Conservation (phyloP, 208 protist species). For the Acanthamoeba royreba region DNA sequence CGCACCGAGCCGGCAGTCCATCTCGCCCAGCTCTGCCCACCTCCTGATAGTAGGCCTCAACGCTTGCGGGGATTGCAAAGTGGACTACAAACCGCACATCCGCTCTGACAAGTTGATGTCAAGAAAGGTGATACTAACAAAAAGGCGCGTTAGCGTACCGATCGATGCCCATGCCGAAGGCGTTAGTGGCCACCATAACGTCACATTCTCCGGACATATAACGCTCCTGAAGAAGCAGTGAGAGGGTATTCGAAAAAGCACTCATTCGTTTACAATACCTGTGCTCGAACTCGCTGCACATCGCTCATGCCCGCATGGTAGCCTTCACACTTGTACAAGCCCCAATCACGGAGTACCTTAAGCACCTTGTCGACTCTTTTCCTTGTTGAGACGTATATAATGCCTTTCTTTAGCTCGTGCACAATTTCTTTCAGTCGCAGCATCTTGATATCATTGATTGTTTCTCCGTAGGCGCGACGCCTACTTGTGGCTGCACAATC, state of each 20-base stretch:
- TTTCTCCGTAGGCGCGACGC: not conserved
- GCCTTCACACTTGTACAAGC: not conserved
- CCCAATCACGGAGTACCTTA: not conserved
- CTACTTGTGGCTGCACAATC: not conserved
- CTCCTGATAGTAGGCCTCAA: slow-evolving; percentile 40
- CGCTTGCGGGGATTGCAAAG: not conserved
- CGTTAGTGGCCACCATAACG: slow-evolving; percentile 8
- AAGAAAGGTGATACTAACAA: not conserved
- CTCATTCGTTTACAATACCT: not conserved
- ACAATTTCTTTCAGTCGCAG: slow-evolving; percentile 8
- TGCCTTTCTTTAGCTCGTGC: slow-evolving; percentile 10
- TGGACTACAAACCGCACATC: slow-evolving; percentile 32
- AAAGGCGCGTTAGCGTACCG: not conserved
- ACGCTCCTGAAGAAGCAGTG: not conserved
- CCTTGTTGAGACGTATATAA: not conserved
- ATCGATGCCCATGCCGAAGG: slow-evolving; percentile 40
- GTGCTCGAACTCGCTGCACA: not conserved
- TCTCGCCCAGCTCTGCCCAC: slow-evolving; percentile 31
- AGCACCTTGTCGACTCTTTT: not conserved
- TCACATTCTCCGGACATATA: not conserved
- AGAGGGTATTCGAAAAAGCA: not conserved
- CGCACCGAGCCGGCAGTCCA: not conserved
- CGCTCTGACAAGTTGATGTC: not conserved
- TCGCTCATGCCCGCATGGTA: slow-evolving; percentile 16
- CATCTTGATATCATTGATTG: slow-evolving; percentile 6